Evolutionary conservation across 2,329 filamentous ascomycete genomes (phyloP).

Genomic region (Alternaria ethzedia): DNA sequence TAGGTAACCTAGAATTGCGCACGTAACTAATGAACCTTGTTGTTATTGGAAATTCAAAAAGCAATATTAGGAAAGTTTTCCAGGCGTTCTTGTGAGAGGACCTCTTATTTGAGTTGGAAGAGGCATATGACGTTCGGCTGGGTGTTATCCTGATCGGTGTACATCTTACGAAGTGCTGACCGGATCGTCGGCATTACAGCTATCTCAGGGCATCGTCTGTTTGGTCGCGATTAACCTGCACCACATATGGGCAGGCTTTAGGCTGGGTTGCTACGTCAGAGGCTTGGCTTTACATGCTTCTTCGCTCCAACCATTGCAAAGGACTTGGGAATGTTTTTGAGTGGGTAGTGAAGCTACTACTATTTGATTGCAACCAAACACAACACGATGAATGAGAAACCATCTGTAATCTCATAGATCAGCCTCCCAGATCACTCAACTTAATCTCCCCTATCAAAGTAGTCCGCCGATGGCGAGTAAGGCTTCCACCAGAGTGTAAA

Average conservation of each 20-base stretch:
- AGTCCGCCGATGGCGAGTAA: not conserved
- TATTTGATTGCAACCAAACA: not conserved
- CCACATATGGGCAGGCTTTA: not conserved
- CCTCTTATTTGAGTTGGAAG: not conserved
- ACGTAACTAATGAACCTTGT: not conserved
- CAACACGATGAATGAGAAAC: not conserved
- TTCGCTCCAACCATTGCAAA: not conserved
- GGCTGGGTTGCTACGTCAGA: not conserved
- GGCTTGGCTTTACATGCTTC: not conserved
- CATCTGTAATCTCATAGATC: accelerated
- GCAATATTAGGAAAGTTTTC: not conserved
- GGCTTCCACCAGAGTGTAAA: not conserved
- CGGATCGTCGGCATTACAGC: not conserved
- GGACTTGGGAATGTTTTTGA: not conserved
- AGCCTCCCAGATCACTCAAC: not conserved
- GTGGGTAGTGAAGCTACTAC: not conserved
- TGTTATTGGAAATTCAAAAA: not conserved
- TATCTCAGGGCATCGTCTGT: not conserved
- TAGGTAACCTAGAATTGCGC: not conserved
- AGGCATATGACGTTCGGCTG: not conserved
- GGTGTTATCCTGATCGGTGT: not conserved
- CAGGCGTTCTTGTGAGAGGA: not conserved
- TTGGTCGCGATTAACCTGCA: not conserved
- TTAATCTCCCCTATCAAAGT: not conserved
- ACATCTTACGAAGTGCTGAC: not conserved